Evolutionary conservation across 305 asterid genomes (phyloP).

Genomic region (Fraxinus baroniana): DNA sequence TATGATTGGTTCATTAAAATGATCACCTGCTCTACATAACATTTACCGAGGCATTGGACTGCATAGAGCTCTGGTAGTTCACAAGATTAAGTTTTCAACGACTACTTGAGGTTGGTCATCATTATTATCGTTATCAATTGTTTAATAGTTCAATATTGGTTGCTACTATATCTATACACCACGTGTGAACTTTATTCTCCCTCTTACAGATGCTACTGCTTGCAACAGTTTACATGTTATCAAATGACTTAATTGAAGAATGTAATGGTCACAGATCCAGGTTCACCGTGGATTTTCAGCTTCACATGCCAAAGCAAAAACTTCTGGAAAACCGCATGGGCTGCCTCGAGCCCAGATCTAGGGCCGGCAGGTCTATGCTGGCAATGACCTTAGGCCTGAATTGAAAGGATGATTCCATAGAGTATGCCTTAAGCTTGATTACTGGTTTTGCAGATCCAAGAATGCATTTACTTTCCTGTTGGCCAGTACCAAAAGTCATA

Average conservation of each 20-base stretch:
- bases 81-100: background rate
- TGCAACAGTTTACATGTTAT: background rate
- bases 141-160: background rate
- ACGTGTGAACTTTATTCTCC: background rate
- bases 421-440: constrained; percentile 45
- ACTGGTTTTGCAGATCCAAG: constrained; percentile 54
- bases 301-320: constrained; percentile 45
- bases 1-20: background rate
- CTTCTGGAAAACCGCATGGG: constrained; percentile 39
- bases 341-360: constrained; percentile 36
- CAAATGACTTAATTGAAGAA: constrained; percentile 18
- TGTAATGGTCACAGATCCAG: constrained; percentile 23
- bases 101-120: background rate
- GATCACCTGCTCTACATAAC: background rate
- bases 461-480: constrained; percentile 64
- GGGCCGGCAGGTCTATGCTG: constrained; percentile 35
- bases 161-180: background rate
- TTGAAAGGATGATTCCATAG: constrained; percentile 35
- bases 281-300: constrained; percentile 40
- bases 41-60: background rate
- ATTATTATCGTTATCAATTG: background rate
- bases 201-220: background rate
- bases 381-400: constrained; percentile 37
- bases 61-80: background rate
- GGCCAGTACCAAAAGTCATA: constrained; percentile 39